Evolutionary conservation across 139 green algal species (phyloP), one percentile per base, ranked within the genome.

Genomic region (Volvox reticuliferus): DNA sequence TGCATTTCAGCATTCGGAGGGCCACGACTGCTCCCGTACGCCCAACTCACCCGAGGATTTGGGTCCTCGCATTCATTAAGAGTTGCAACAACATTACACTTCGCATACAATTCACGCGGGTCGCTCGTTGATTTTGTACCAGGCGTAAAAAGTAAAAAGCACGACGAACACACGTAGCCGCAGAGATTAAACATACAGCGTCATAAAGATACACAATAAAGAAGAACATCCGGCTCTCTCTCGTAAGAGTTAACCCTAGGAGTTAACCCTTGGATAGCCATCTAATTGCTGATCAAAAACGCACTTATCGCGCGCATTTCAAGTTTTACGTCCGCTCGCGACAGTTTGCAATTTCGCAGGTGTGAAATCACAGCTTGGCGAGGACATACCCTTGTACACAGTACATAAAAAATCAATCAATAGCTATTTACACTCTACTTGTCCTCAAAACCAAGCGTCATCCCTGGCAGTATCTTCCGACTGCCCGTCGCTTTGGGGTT

Each of bases 381-480:
- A 12, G 16, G 65, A 28, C 65, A 73, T 16, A 36, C 71, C 28
- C 2, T 79, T 32, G 16, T 79, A 79, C 71, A 36, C 32, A 20
- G 1, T 77, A 77, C 68, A 77, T 24, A 22, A 35, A 79, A 30
- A 79, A 35, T 79, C 71, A 79, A 79, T 79, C 71, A 79, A 79
- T 79, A 5, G 14, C 22, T 20, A 79, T 79, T 12, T 2, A n/a
- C n/a, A 63, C 55, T 20, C 22, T 61, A 82, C n/a, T 81, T 44
- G 0, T 62, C 32, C 20, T 84, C 30, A 12, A 32, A 9, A 9
- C 73, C 44, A n/a, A 84, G 73, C 68, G 86, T 90, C 44, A 75
- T 67, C 0, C 86, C 86, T 5, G 86, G 86, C 20, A 90, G 86
- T 55, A 90, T 84, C 86, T 90, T 90, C 26, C 86, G n/a, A 75